Evolutionary conservation across 2,329 filamentous ascomycete genomes (phyloP).

Genomic region (Conoideocrella luteorostrata): DNA sequence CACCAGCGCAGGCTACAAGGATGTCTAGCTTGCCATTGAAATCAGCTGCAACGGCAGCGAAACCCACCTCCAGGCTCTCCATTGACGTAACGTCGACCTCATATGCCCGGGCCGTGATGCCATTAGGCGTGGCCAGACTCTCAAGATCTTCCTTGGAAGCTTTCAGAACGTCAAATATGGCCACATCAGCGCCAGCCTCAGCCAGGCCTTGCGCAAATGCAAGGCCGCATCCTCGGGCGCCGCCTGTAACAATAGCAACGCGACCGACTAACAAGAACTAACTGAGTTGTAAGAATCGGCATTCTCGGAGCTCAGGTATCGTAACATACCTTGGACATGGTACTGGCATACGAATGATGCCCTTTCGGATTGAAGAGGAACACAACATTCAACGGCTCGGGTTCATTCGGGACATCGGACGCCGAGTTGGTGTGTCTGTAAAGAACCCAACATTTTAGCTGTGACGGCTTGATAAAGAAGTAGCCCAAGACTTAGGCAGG

Average conservation of each 20-base stretch:
- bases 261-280: conserved; percentile 44
- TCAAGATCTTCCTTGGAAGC: conserved; percentile 41
- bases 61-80: conserved; percentile 42
- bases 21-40: conserved; percentile 46
- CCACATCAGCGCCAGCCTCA: conserved; percentile 21
- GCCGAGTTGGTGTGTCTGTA: no score
- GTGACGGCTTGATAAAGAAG: no score
- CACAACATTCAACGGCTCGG: no score
- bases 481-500: no score
- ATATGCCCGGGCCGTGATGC: conserved; percentile 36
- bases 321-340: no score
- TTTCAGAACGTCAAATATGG: conserved; percentile 54
- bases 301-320: no score
- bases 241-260: conserved; percentile 40
- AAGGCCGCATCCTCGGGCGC: conserved; percentile 54
- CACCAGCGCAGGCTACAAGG: conserved; percentile 53
- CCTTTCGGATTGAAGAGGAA: no score
- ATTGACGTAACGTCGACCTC: conserved; percentile 43
- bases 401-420: no score
- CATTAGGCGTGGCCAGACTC: conserved; percentile 33
- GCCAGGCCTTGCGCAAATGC: conserved; percentile 53
- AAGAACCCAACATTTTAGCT: no score
- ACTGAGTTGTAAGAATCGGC: no score
- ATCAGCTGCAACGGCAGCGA: conserved; percentile 37
- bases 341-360: no score